Evolutionary conservation across 2,329 filamentous ascomycete species (phyloP).

Genomic region (Fusarium tuaranense): DNA sequence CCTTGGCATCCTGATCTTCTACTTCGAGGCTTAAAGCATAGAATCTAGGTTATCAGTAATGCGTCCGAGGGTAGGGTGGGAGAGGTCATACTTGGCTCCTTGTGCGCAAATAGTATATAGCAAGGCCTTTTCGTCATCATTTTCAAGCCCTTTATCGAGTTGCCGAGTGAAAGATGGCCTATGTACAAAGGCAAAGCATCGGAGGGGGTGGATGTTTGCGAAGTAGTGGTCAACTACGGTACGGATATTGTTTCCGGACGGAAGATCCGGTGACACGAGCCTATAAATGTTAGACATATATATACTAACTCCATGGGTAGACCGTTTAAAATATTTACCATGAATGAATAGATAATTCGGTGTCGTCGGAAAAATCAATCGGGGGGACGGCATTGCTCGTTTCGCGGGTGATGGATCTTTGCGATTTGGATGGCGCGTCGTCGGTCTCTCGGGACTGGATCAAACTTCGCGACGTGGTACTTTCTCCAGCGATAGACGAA

Average conservation of each 20-base stretch:
- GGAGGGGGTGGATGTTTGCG: conserved; percentile 54
- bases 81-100: conserved; percentile 50
- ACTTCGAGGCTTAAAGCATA: conserved; percentile 47
- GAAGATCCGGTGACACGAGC: conserved; percentile 50
- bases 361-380: conserved; percentile 43
- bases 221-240: conserved; percentile 54
- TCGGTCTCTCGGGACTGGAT: conserved; percentile 43
- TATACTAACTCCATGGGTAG: background rate
- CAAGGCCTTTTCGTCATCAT: conserved; percentile 52
- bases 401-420: conserved; percentile 38
- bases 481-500: conserved; percentile 32
- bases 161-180: conserved; percentile 54
- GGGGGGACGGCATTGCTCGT: conserved; percentile 35
- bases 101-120: conserved; percentile 54
- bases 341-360: conserved; percentile 43
- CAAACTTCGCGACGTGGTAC: conserved; percentile 40
- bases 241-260: conserved; percentile 50
- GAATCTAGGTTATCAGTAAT: conserved; percentile 46
- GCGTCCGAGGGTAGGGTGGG: background rate
- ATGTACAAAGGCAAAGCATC: conserved; percentile 56
- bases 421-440: conserved; percentile 21
- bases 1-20: conserved; percentile 46
- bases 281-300: conserved; percentile 35
- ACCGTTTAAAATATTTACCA: conserved; percentile 23
- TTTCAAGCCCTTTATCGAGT: conserved; percentile 51